phyloP scores from a whole-genome alignment of 768 basidiomycete genomes.

The Mycena vulgaris region DNA sequence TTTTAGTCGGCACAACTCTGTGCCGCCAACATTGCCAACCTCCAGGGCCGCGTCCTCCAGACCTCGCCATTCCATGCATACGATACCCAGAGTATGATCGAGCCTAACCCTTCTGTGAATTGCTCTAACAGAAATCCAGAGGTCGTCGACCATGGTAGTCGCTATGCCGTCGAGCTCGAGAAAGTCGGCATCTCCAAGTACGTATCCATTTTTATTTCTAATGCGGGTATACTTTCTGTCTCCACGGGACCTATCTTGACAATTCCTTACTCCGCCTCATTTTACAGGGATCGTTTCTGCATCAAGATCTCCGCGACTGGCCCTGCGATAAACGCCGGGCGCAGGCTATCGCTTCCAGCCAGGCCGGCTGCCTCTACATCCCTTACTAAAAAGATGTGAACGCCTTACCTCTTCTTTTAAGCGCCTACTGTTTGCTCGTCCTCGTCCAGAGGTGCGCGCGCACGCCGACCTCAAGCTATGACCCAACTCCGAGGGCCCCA shows the following conservation, averaged over 20 bases:
- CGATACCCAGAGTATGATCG: conserved; percentile 48
- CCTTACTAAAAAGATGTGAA: conserved; percentile 63
- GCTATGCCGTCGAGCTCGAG: conserved; percentile 49
- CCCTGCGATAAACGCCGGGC: conserved; percentile 58
- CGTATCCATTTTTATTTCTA: not conserved
- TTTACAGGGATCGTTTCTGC: no score
- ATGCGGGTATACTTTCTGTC: not conserved
- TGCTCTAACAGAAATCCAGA: conserved; percentile 5
- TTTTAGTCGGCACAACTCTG: conserved; percentile 51
- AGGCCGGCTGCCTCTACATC: conserved; percentile 61
- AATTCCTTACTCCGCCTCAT: not conserved
- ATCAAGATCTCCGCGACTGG: conserved; percentile 66
- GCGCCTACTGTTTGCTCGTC: no score
- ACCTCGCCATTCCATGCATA: conserved; percentile 52
- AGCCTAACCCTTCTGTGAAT: not conserved
- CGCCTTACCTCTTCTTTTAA: no score
- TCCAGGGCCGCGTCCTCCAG: conserved; percentile 52
- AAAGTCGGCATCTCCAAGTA: conserved; percentile 50
- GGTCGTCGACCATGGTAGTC: conserved; percentile 53
- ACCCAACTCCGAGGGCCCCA: conserved; percentile 51
- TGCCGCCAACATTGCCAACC: conserved; percentile 49
- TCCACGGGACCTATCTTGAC: no score
- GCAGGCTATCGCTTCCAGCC: conserved; percentile 63
- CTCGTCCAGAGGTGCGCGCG: conserved; percentile 50
- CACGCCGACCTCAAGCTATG: conserved; percentile 51